These are phyloP conservation scores for Fusarium setosum DNA, from an alignment of 2,329 filamentous ascomycete genomes.

Conservation along the genomic window DNA sequence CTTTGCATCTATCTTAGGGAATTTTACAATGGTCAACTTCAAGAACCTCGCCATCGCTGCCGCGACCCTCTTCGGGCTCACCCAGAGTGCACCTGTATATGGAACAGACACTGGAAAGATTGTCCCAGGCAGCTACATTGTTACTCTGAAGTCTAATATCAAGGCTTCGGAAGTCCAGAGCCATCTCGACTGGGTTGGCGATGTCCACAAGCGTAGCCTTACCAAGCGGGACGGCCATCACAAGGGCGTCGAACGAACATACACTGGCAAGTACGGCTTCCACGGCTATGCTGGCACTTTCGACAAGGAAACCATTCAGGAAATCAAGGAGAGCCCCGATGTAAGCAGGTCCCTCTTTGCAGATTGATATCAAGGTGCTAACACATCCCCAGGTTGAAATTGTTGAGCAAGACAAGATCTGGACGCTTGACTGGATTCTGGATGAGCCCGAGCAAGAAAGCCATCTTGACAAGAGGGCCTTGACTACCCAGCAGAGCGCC, in stretches of 20 bases:
- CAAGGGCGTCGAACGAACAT: slow-evolving; percentile 47
- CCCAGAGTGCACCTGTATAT: slow-evolving; percentile 35
- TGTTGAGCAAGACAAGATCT: slow-evolving; percentile 46
- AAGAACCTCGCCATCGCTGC: slow-evolving; percentile 42
- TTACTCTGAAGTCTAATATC: slow-evolving; percentile 68
- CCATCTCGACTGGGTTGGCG: slow-evolving; percentile 62
- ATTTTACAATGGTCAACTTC: slow-evolving; percentile 45
- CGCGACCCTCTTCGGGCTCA: slow-evolving; percentile 38
- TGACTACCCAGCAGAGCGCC: slow-evolving; percentile 45
- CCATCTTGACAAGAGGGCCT: slow-evolving; percentile 38
- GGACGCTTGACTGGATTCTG: slow-evolving; percentile 42
- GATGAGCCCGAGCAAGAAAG: slow-evolving; percentile 16
- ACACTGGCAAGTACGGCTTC: slow-evolving; percentile 46
- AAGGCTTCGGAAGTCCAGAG: slow-evolving; percentile 56
- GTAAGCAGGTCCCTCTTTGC: slow-evolving; percentile 44
- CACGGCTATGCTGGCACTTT: slow-evolving; percentile 58
- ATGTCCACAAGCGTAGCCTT: slow-evolving; percentile 65
- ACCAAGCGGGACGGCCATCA: slow-evolving; percentile 56
- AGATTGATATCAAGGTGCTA: background rate
- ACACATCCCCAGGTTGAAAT: slow-evolving; percentile 40
- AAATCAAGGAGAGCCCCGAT: slow-evolving; percentile 54
- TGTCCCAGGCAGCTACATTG: slow-evolving; percentile 64
- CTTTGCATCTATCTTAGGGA: background rate
- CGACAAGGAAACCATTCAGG: slow-evolving; percentile 52
- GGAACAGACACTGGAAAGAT: slow-evolving; percentile 34